Base-by-base conservation (phyloP, 768 basidiomycete species). In the Boletus subparvulus region DNA sequence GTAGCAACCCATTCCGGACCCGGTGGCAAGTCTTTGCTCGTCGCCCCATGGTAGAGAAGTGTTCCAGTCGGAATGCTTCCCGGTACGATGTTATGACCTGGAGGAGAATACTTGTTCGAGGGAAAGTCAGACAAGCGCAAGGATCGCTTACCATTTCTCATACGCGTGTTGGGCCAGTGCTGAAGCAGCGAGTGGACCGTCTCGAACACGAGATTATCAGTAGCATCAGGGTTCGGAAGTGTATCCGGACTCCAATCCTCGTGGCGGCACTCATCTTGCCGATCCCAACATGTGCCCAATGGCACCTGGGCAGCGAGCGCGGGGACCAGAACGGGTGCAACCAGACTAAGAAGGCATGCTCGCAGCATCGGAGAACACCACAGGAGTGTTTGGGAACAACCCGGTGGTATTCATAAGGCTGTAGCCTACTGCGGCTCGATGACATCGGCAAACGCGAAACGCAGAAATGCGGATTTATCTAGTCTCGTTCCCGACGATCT, bases 111-210 rank as follows among this genome's bases (percentile, higher is more conserved):
- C 61, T 52, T 4, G 50, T 64, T 67, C 1, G 49, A 53, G 6
- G 58, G 56, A 24, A 55, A 39, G 61, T 54, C 61, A 32, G 60
- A 32, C 9, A 61, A 57, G 12, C 52, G 52, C 4, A 37, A 45
- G 0, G 3, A 12, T 8, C 4, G 9, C 69, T 47, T 48, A 77
- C 78, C 77, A 61, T 78, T 78, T 48, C 78, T 70, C 65, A 79
- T 78, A 4, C 77, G 74, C 0, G 78, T 78, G 50, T 79, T 77
- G 13, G 76, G 74, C 78, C 78, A 79, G 54, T 74, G 77, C 45
- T 79, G 77, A 12, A 78, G 66, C 0, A 67, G 17, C 67, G 60
- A 41, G 68, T 61, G 26, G 61, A 67, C 55, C 59, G 69, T 55
- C 62, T 68, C 61, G 42, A 67, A 66, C 2, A 67, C 54, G 32